These are phyloP conservation scores for Helicocarpus griseus DNA, from an alignment of 2,329 filamentous ascomycete species.

Conservation along the genomic window DNA sequence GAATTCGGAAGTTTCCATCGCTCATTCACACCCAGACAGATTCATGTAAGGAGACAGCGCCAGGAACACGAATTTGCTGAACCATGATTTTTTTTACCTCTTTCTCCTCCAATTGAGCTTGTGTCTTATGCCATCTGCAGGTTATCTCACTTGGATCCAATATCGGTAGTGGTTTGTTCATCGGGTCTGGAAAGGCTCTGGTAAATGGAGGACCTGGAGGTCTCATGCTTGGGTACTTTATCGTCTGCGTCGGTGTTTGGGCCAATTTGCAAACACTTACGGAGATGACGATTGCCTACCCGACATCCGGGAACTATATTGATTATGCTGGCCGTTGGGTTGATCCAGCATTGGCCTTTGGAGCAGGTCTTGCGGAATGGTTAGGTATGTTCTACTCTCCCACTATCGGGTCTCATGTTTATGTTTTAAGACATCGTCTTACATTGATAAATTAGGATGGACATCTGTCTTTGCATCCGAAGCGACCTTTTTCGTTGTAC, in stretches of 20 bases:
- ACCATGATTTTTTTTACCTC: background rate
- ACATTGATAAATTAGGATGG: background rate
- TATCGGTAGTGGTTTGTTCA: slow-evolving; percentile 70
- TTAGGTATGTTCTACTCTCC: background rate
- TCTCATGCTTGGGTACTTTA: slow-evolving; percentile 61
- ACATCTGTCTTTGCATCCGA: background rate
- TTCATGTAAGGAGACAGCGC: background rate
- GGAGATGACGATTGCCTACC: slow-evolving; percentile 85
- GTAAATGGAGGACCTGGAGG: slow-evolving; percentile 66
- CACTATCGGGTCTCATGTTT: background rate
- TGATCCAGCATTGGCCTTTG: slow-evolving; percentile 68
- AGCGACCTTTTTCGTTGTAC: background rate
- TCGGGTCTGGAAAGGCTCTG: slow-evolving; percentile 66
- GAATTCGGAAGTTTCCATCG: background rate
- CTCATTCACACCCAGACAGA: background rate
- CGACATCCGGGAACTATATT: slow-evolving; percentile 83
- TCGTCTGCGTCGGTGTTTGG: slow-evolving; percentile 80
- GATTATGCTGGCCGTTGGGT: slow-evolving; percentile 89
- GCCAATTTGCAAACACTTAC: slow-evolving; percentile 85
- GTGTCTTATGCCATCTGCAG: background rate
- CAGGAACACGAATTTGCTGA: background rate
- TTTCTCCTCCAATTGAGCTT: background rate
- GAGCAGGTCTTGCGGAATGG: background rate
- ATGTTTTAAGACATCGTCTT: background rate
- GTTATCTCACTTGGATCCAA: background rate